phyloP scores from a whole-genome alignment of 2,329 filamentous ascomycete species.

The Microcera coccophila region DNA sequence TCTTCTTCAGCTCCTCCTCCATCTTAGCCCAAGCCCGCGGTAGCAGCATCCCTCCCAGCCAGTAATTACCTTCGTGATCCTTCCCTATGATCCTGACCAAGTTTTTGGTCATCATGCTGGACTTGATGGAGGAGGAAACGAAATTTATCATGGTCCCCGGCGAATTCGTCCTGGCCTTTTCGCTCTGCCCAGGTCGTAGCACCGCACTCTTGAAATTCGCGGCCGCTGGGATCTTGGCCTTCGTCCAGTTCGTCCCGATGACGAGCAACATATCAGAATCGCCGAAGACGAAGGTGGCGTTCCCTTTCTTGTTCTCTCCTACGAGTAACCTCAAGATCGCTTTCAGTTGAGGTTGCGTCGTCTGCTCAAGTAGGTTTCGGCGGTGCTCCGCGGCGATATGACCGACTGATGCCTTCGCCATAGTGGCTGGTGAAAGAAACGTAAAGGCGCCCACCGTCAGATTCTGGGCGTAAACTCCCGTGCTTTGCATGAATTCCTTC shows the following conservation, averaged over 20 bases:
- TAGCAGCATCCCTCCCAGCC: constrained; percentile 21
- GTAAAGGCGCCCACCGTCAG: constrained; percentile 20
- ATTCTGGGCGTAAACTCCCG: constrained; percentile 28
- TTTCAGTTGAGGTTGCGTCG: constrained; percentile 31
- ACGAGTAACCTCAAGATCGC: constrained; percentile 25
- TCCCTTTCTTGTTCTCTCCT: constrained; percentile 14
- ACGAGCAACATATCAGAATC: constrained; percentile 31
- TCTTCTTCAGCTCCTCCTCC: constrained; percentile 18
- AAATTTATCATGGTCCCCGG: constrained; percentile 18
- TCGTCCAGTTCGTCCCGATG: constrained; percentile 38
- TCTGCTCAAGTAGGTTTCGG: constrained; percentile 31
- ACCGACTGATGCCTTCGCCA: constrained; percentile 22
- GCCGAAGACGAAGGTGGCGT: constrained; percentile 28
- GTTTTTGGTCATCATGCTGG: constrained; percentile 8
- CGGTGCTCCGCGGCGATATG: constrained; percentile 31
- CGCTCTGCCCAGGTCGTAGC: constrained; percentile 9
- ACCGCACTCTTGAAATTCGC: constrained; percentile 36
- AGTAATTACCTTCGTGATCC: constrained; percentile 27
- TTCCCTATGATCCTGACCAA: constrained; percentile 25
- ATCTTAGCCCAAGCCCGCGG: constrained; percentile 26
- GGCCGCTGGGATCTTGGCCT: constrained; percentile 31
- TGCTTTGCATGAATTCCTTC: constrained; percentile 8
- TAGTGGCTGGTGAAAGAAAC: constrained; percentile 18
- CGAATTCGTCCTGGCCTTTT: constrained; percentile 10
- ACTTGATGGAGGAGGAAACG: constrained; percentile 8